Evolutionary conservation across 495 filamentous ascomycete species (phyloP), one percentile per base, ranked within the genome.

Genomic region (Penicillium pancosmium): DNA sequence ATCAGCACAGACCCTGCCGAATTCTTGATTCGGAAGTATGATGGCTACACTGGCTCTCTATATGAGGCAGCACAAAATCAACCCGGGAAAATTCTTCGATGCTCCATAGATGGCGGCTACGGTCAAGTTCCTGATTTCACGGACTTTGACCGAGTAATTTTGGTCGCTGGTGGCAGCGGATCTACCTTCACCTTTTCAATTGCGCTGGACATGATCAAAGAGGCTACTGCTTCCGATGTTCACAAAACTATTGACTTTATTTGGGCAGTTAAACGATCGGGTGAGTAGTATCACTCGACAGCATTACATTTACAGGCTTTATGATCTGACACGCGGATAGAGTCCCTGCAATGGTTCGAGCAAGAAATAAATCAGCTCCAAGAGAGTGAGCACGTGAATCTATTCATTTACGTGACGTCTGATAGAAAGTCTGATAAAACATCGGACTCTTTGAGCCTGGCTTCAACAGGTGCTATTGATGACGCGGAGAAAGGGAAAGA

Each of bases 141-240:
- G 67, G 68, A 77, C 11, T 82, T 79, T 59, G 83, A 86, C 56
- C 81, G 80, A 54, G 75, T 85, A 12, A 71, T 88, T 15, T 70
- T 88, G 19, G 78, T 88, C 34, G 81, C 83, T 16, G 84, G 84
- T 23, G 85, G 84, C 4, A 81, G 81, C 56, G 83, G 85, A 7
- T 82, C 80, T 15, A 83, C 78, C 1, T 87, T 86, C 62, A 82
- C 80, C 1, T 60, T 63, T 52, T 47, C 53, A 0, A 56, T 66
- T 54, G 64, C 64, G 1, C 35, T 63, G 12, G 15, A 57, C 34
- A 33, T 66, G 12, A 19, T 63, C 13, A 57, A 54, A n/a, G 43
- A 53, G 18, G 38, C 19, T 5, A 21, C 53, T 11, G 57, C 40
- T 7, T 12, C n/a, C 11, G 54, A 46, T 36, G 5, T 33, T 11